Evolutionary conservation across 768 basidiomycete species (phyloP), one percentile per base, ranked within the genome.

Genomic region (Obba rivulosa): DNA sequence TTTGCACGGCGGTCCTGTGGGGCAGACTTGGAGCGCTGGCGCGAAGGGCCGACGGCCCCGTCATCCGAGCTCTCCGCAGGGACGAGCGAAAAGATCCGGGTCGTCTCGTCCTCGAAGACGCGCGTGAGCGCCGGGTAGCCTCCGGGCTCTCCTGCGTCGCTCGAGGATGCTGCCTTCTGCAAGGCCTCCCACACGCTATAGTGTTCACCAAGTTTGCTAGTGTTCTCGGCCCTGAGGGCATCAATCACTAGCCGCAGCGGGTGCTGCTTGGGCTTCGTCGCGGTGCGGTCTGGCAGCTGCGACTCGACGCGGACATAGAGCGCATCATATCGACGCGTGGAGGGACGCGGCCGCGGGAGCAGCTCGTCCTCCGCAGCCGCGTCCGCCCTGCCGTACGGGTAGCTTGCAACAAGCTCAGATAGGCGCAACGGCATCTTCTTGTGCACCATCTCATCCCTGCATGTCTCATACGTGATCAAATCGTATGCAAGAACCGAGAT

Each of bases 21-120:
- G 10, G 23, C 22, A 8, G 54, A 56, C 18, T 39, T 53, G 2
- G 39, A 61, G 58, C 38, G 65, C 69, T 45, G 62, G 66, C 16
- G 67, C 64, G 37, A 41, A 8, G 48, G 48, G 3, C 48, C 51
- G 13, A 50, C 36, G 49, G 69, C 59, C 55, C 67, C 38, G 20
- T 58, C 65, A n/a, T 57, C 50, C 16, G 63, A 58, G 44, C 51
- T 58, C 25, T 71, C 73, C 11, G 69, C 66, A n/a, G 80, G 76
- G 21, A 81, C 62, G 50, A 79, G 69, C 2, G 78, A 68, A 36
- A 79, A 48, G 1, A 78, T 45, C 13, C 69, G 69, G 18, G 85
- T 69, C 0, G 82, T 88, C 48, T 88, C 87, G 49, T 88, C 85
- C 4, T 80, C 71, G 47, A 90, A 80, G 45, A 90, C 66, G 43